Evolutionary conservation across 306 rosid species (phyloP), one percentile per base, ranked within the genome.

Genomic region (Comarum palustre): DNA sequence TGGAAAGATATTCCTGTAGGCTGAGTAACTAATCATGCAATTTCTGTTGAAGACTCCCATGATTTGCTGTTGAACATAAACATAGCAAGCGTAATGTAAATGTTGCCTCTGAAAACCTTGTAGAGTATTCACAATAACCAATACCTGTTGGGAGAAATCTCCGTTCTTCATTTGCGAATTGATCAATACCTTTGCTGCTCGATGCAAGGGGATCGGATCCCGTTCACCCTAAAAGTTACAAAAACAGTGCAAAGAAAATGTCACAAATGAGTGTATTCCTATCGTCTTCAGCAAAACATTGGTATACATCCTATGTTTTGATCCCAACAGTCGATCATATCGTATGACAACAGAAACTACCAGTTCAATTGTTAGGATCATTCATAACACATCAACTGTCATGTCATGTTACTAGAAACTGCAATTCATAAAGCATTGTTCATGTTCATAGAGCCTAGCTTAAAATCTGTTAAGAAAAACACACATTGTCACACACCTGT

Each of bases 131-230:
- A 27, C 17, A 12, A 58, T 11, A 22, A 32, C 11, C 10, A 20
- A 1, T 78, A 87, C 97, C 90, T 92, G 90, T 62, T 88, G 97
- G 4, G 96, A 92, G 71, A 83, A 90, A 77, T 89, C 92, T 22
- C 93, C 92, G 8, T 85, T 73, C 43, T 83, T 79, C 83, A 85
- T 71, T 66, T 90, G 96, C 6, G 90, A 82, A 76, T 83, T 80
- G 14, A 89, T 81, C 79, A 89, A 62, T 15, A 86, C 70, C 80
- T 68, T 85, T 24, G 94, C 88, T 2, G 88, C 94, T 22, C 74
- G 77, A 75, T 85, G 94, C 73, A 92, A 75, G 5, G 94, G 92
- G 47, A 38, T 25, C 16, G 85, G 87, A 55, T 88, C 90, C 86
- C 90, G 78, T 67, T 77, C 47, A 2, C 79, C 88, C 96, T 89